Conservation (phyloP, 2,329 filamentous ascomycete genomes). For the Spiromastix sp. region DNA sequence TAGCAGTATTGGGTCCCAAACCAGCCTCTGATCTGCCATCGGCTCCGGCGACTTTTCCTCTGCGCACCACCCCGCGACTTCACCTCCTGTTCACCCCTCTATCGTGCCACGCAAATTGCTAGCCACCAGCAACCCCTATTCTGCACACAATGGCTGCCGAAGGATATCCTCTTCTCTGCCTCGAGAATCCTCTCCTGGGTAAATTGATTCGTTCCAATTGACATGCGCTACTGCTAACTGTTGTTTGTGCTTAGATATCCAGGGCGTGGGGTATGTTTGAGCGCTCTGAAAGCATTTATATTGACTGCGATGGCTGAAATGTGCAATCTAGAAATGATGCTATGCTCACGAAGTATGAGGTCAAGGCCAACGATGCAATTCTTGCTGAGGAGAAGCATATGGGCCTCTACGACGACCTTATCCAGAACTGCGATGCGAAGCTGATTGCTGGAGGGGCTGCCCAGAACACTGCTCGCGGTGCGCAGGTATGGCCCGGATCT, state of each 20-base stretch:
- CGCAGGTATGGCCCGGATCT: slow-evolving; percentile 46
- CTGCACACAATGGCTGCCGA: slow-evolving; percentile 56
- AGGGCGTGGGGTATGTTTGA: slow-evolving; percentile 59
- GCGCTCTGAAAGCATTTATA: no score
- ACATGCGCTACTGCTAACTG: slow-evolving; percentile 13
- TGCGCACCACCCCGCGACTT: no score
- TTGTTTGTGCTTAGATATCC: slow-evolving; percentile 58
- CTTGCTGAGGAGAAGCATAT: slow-evolving; percentile 88
- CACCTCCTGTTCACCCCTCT: no score
- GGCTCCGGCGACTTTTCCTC: no score
- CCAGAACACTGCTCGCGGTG: slow-evolving; percentile 93
- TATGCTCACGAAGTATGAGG: slow-evolving; percentile 80
- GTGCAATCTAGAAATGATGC: slow-evolving; percentile 72
- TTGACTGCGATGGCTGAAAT: slow-evolving; percentile 20
- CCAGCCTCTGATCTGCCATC: no score
- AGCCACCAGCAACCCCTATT: no score
- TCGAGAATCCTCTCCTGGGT: slow-evolving; percentile 98
- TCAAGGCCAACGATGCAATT: slow-evolving; percentile 96
- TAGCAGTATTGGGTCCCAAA: no score
- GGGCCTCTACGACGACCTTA: slow-evolving; percentile 82
- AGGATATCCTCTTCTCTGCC: slow-evolving; percentile 79
- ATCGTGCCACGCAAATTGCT: no score
- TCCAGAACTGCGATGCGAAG: slow-evolving; percentile 86
- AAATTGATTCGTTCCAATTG: slow-evolving; percentile 22
- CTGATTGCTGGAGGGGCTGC: slow-evolving; percentile 92